A percentile compares a stretch with the other conserved stretches of the same genome.
These are phyloP conservation scores for Dactylellina haptotyla DNA, from an alignment of 2,329 filamentous ascomycete species.

Conservation along the genomic window DNA sequence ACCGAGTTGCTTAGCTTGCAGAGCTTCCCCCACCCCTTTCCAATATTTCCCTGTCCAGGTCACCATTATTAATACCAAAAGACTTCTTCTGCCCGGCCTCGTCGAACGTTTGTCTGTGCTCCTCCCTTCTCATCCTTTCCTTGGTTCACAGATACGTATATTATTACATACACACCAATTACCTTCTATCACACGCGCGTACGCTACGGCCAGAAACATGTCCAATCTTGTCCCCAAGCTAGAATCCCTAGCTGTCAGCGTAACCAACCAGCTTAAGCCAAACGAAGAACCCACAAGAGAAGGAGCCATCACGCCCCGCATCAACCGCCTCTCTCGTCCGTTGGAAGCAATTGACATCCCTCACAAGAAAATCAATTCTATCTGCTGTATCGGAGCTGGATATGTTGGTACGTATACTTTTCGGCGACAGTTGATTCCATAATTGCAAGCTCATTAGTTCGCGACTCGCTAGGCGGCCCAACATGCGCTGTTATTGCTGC, in stretches of 20 bases:
- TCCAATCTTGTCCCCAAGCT: constrained; percentile 43
- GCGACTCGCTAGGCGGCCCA: constrained; percentile 70
- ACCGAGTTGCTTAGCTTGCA: neutral
- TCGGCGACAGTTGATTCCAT: no score
- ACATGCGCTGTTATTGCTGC: constrained; percentile 79
- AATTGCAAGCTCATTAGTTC: no score
- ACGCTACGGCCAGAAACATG: constrained; percentile 14
- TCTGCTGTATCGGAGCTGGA: constrained; percentile 79
- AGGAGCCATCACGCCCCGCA: constrained; percentile 54
- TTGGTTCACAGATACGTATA: neutral
- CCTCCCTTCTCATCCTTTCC: no score
- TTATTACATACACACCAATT: neutral
- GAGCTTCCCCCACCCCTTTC: constrained; percentile 9
- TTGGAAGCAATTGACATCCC: constrained; percentile 56
- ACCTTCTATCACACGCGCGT: no score
- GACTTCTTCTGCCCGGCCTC: neutral
- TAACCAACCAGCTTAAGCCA: constrained; percentile 30
- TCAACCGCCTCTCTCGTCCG: constrained; percentile 55
- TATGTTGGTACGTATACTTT: constrained; percentile 75
- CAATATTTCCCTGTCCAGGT: neutral
- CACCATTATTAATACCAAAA: neutral
- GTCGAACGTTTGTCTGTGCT: no score
- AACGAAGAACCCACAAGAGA: constrained; percentile 48
- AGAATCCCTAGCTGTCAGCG: constrained; percentile 39
- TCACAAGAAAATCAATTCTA: constrained; percentile 65